Base-by-base conservation (phyloP, 2,329 filamentous ascomycete genomes). In the Diaporthe eres region DNA sequence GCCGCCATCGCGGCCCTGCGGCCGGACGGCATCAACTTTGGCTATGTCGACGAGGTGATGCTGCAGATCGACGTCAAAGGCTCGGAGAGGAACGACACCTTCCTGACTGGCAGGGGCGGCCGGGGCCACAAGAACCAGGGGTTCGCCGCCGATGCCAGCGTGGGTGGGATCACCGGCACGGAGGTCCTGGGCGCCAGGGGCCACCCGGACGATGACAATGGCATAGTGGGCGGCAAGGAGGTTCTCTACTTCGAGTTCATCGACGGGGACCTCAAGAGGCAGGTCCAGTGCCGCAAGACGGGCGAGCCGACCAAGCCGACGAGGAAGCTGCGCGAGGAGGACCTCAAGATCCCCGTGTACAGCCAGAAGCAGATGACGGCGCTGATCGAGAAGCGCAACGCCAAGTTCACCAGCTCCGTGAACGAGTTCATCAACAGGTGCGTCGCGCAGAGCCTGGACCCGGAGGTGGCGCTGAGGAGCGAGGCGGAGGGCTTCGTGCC, bases 191-290 rank as follows among this genome's bases (percentile, higher is more conserved):
- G 82, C 53, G 81, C 80, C 28, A 25, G 58, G 79, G 78, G 70
- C 31, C 72, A 78, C 42, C 28, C 42, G 13, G 73, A 78, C 73
- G 72, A 75, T 53, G 83, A 81, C 51, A 82, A 82, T 49, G 73
- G 72, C 63, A 77, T 75, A 80, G 82, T 55, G 80, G 86, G 76
- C 19, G 87, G 87, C 2, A 89, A 89, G 71, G 92, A 98, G 79
- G 93, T 98, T 22, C 85, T 99, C 34, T 90, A 96, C 49, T 98
- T 99, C 80, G 97, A 98, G 82, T 98, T 97, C 79, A 85, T 98
- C 25, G 97, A 98, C 82, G 96, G 94, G 0, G 96, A 98, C 82
- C 84, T 98, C 79, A 98, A 96, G 85, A 89, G 94, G 55, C 93
- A 97, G 81, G 93, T 95, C 0, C 87, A 89, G 72, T 87, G 93